Evolutionary conservation across 2,329 filamentous ascomycete genomes (phyloP).

Genomic region (Claviceps citrina): DNA sequence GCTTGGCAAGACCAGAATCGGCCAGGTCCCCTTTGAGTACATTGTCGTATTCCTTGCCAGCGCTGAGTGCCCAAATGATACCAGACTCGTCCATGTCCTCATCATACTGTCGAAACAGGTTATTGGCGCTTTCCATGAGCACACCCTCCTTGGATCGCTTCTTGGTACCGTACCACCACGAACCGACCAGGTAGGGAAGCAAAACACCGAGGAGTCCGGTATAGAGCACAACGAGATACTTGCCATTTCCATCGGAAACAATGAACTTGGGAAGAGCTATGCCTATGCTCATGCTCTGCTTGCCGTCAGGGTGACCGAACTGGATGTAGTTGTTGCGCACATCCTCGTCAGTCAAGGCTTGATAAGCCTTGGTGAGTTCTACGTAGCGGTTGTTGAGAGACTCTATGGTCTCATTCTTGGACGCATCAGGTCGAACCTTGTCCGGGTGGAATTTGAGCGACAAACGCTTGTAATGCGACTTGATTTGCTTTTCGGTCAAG

Average conservation of each 20-base stretch:
- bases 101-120: conserved; percentile 83
- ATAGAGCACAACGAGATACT: conserved; percentile 86
- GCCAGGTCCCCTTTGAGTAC: conserved; percentile 63
- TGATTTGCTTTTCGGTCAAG: conserved; percentile 78
- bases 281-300: conserved; percentile 95
- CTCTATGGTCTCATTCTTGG: conserved; percentile 81
- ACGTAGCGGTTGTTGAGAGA: conserved; percentile 78
- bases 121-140: conserved; percentile 82
- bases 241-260: conserved; percentile 82
- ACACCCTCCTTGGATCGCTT: conserved; percentile 86
- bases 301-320: conserved; percentile 92
- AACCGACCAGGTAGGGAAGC: conserved; percentile 82
- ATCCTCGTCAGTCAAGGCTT: conserved; percentile 92
- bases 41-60: conserved; percentile 70
- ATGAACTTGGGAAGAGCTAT: conserved; percentile 91
- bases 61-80: conserved; percentile 66
- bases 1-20: conserved; percentile 64
- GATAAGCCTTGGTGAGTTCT: conserved; percentile 94
- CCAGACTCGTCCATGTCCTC: conserved; percentile 69
- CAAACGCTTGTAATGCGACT: conserved; percentile 74
- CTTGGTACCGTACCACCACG: conserved; percentile 98
- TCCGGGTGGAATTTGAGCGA: conserved; percentile 83
- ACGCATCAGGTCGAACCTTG: conserved; percentile 68
- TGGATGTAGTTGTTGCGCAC: conserved; percentile 93
- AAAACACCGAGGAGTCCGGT: conserved; percentile 75